Conservation (phyloP, 2,329 filamentous ascomycete genomes). For the Paraphaeosphaeria sporulosa region DNA sequence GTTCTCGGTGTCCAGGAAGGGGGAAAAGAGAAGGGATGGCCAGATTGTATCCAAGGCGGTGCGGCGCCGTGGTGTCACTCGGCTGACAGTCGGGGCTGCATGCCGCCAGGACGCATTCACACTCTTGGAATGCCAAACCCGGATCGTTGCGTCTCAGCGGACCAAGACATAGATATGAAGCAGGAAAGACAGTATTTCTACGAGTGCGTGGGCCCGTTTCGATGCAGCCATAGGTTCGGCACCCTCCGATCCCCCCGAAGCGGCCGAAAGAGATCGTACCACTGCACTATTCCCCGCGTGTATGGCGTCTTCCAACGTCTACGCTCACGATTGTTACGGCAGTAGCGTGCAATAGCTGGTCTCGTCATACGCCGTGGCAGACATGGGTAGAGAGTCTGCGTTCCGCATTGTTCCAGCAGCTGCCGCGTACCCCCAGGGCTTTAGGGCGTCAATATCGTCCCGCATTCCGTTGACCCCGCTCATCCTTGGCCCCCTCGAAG, state of each 20-base stretch:
- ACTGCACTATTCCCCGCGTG: not conserved
- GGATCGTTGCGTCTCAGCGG: slow-evolving; percentile 14
- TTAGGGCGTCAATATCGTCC: not conserved
- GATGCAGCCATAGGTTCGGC: not conserved
- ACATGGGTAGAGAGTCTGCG: not conserved
- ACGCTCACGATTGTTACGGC: not conserved
- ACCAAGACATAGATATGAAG: not conserved
- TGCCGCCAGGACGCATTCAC: slow-evolving; percentile 3
- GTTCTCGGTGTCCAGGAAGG: not conserved
- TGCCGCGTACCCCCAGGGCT: not conserved
- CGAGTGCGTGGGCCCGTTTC: not conserved
- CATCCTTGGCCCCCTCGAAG: not conserved
- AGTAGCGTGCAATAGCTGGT: not conserved
- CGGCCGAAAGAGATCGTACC: not conserved
- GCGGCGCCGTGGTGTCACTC: slow-evolving; percentile 1
- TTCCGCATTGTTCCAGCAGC: not conserved
- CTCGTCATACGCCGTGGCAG: not conserved
- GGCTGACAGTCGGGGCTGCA: slow-evolving; percentile 15
- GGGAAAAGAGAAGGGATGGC: slow-evolving; percentile 6
- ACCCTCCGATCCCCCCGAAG: not conserved
- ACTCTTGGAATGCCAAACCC: slow-evolving; percentile 13
- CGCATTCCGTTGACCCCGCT: not conserved
- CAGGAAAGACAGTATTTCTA: not conserved
- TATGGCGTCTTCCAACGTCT: not conserved
- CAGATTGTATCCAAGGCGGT: not conserved